Base-by-base conservation (phyloP, 192 early-diverging fungal species). In the Oehlia diaphana region DNA sequence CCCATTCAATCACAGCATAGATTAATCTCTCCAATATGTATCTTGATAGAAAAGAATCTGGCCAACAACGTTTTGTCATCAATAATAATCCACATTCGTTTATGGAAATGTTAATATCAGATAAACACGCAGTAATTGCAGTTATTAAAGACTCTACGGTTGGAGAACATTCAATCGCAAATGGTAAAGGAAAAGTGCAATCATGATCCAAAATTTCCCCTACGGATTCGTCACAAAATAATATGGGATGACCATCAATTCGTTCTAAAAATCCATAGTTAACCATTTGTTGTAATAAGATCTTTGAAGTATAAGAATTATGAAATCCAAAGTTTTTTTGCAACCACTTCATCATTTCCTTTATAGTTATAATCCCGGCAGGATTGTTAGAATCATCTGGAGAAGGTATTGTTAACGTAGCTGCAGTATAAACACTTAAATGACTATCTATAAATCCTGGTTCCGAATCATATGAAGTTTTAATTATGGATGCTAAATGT, bases 51-150 rank as follows among this genome's bases (percentile, higher is more conserved):
- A 88, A 89, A 28, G 88, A 86, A 76, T 89, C 90, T 13, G 90
- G 90, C 87, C 88, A 91, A 44, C 88, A 88, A 26, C 87, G 80
- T 44, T 86, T 71, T 2, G 85, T 83, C 26, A 91, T 76, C 1
- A 91, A 31, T 49, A 91, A 70, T 50, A 88, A 80, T 6, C 88
- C 90, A 68, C 86, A 86, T 74, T 91, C 90, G 47, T 89, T 91
- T 31, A 87, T 64, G 37, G 88, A 83, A 42, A 91, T 23, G 77
- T 86, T 84, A 5, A 91, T 80, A 62, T 86, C 87, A 16, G 80
- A 49, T 21, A 91, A 80, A 75, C 90, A 91, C 1, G 85, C 72
- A 72, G 82, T 84, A 37, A 91, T 84, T 0, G 88, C 76, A 3
- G 86, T 82, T 21, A 91, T 85, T 65, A 91, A 73, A 9, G 86